Percentiles rank a stretch among this genome's conserved stretches.
Conservation (phyloP, 306 rosid species). For the Hylodesmum podocarpum region DNA sequence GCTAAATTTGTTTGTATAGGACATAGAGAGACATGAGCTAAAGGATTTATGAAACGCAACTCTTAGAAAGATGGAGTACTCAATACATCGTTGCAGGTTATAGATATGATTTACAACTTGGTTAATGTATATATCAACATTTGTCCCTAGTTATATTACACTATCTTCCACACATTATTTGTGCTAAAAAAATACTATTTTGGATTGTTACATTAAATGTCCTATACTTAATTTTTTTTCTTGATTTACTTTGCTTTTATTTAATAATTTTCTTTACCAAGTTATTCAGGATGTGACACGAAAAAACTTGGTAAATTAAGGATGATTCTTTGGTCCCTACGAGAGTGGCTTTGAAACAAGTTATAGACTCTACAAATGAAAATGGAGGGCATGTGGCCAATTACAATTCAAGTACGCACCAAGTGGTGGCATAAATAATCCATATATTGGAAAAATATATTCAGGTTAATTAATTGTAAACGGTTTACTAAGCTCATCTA, state of each 20-base stretch:
- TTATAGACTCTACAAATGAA: slow-evolving; percentile 57
- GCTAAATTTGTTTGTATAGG: background rate
- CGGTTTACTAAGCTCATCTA: background rate
- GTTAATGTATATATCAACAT: slow-evolving; percentile 54
- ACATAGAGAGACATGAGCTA: slow-evolving; percentile 67
- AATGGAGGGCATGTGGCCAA: slow-evolving; percentile 47
- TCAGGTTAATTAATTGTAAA: background rate
- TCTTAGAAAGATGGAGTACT: background rate
- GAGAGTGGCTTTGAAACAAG: slow-evolving; percentile 69
- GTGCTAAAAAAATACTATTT: too few relatives aligned
- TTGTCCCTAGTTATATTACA: background rate
- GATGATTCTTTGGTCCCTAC: slow-evolving; percentile 81
- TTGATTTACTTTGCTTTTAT: background rate
- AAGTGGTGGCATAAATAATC: background rate
- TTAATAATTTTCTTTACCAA: slow-evolving; percentile 30
- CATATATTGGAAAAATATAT: background rate
- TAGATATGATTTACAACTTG: slow-evolving; percentile 51
- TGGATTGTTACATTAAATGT: background rate
- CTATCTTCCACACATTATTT: background rate
- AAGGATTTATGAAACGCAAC: background rate
- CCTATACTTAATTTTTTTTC: background rate
- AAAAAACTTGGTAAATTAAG: slow-evolving; percentile 69
- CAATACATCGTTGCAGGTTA: slow-evolving; percentile 37
- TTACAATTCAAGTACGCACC: slow-evolving; percentile 50
- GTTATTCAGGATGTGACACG: slow-evolving; percentile 78